Percentiles rank a stretch among this genome's conserved stretches.
phyloP scores from a whole-genome alignment of 768 basidiomycete genomes.

The Suillus placidus region DNA sequence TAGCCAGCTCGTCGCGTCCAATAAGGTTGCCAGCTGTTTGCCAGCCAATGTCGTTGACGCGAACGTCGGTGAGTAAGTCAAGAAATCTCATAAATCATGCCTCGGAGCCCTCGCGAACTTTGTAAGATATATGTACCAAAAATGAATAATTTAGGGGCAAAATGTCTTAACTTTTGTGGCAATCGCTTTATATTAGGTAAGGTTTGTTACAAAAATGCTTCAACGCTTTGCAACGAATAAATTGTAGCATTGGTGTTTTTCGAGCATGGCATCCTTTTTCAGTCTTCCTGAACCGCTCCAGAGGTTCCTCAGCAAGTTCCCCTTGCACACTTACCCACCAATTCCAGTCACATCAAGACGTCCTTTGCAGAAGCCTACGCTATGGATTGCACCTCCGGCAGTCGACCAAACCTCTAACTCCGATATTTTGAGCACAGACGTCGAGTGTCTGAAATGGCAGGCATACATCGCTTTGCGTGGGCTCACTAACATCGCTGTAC shows the following conservation, averaged over 20 bases:
- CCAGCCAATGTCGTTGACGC: background rate
- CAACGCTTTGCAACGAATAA: background rate
- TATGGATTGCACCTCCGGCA: conserved; percentile 64
- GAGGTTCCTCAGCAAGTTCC: conserved; percentile 60
- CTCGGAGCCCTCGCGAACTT: background rate
- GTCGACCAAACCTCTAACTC: conserved; percentile 16
- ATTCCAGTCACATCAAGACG: conserved; percentile 32
- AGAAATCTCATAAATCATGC: background rate
- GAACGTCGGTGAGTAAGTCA: background rate
- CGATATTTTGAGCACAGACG: conserved; percentile 64
- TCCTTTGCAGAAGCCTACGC: conserved; percentile 43
- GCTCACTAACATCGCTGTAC: conserved; percentile 50
- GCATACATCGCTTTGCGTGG: conserved; percentile 69
- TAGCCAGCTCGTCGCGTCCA: background rate
- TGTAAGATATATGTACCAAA: background rate
- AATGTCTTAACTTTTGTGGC: background rate
- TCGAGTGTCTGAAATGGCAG: conserved; percentile 91
- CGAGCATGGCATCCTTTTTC: conserved; percentile 17
- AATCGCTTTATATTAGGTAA: background rate
- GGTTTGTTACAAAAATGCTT: background rate
- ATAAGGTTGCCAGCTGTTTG: background rate
- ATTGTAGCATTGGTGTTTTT: background rate
- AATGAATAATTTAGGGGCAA: background rate
- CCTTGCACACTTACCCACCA: conserved; percentile 55
- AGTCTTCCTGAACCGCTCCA: conserved; percentile 44